These are phyloP conservation scores for Tylopilus plumbeoviolaceoides DNA, from an alignment of 768 basidiomycete species.

Conservation along the genomic window DNA sequence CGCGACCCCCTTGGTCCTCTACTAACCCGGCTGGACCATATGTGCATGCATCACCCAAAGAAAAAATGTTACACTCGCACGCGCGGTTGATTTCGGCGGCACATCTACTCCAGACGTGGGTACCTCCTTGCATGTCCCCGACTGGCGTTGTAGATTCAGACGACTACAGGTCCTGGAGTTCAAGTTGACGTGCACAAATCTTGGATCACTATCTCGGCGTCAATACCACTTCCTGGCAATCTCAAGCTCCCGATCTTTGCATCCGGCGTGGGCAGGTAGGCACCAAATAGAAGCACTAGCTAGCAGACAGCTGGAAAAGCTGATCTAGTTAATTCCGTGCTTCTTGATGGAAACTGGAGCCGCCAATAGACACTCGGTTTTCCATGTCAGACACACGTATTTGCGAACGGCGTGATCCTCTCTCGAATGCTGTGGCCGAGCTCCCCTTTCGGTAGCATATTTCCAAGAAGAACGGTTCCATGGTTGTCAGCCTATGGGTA, in stretches of 20 bases:
- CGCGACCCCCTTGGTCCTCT: background rate
- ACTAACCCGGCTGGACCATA: background rate
- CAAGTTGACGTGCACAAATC: background rate
- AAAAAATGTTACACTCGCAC: conserved; percentile 2
- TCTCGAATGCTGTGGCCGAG: background rate
- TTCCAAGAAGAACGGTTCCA: background rate
- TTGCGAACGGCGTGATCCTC: background rate
- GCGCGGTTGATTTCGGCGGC: background rate
- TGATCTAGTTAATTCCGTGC: background rate
- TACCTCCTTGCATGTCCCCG: background rate
- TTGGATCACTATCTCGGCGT: background rate
- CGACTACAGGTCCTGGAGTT: background rate
- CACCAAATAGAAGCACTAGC: background rate
- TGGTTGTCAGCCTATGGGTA: background rate
- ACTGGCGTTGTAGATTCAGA: no score
- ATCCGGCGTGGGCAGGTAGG: background rate
- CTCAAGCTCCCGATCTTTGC: background rate
- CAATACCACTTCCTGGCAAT: background rate
- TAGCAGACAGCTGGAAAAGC: background rate
- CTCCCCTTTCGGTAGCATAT: background rate
- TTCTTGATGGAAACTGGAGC: background rate
- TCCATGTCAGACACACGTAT: background rate
- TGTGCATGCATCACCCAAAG: background rate
- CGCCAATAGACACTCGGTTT: background rate
- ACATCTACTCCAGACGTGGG: background rate